Percentiles rank a stretch among this genome's conserved stretches.
Evolutionary conservation across 148 eudicot species (phyloP).

Genomic region (Rheum nobile): DNA sequence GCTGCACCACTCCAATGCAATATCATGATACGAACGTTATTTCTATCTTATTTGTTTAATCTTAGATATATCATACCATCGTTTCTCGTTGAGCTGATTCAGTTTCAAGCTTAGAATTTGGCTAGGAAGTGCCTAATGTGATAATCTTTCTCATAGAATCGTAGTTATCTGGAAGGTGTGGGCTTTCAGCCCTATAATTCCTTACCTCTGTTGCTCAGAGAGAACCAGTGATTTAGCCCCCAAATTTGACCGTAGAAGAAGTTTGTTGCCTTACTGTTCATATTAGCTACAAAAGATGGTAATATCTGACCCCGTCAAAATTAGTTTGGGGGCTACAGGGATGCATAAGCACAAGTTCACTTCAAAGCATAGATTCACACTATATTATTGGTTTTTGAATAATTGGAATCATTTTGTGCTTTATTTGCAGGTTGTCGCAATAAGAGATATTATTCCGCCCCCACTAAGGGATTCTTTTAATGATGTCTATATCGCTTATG

Average conservation of each 20-base stretch:
- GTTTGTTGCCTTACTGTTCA: not conserved
- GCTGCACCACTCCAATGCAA: not conserved
- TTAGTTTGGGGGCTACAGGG: not conserved
- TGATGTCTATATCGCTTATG: slow-evolving; percentile 92
- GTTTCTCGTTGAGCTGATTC: not conserved
- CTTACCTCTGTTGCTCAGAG: not conserved
- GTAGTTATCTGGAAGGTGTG: not conserved
- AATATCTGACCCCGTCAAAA: not conserved
- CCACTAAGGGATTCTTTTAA: slow-evolving; percentile 69
- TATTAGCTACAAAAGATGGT: not conserved
- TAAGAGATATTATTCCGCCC: slow-evolving; percentile 93
- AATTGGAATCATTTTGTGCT: not conserved
- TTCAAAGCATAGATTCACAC: not conserved
- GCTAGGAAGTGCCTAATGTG: not conserved
- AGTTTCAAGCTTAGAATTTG: not conserved
- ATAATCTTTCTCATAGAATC: not conserved
- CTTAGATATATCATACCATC: not conserved
- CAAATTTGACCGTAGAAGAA: not conserved
- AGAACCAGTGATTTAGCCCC: too few species aligned
- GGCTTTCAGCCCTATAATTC: not conserved
- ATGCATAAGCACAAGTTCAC: not conserved
- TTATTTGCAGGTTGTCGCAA: slow-evolving; percentile 66
- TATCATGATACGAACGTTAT: not conserved
- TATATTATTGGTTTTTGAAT: not conserved
- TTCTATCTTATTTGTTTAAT: not conserved